A percentile compares a stretch with the other conserved stretches of the same genome.
Evolutionary conservation across 2,329 filamentous ascomycete genomes (phyloP).

Genomic region (Nakataea oryzae): DNA sequence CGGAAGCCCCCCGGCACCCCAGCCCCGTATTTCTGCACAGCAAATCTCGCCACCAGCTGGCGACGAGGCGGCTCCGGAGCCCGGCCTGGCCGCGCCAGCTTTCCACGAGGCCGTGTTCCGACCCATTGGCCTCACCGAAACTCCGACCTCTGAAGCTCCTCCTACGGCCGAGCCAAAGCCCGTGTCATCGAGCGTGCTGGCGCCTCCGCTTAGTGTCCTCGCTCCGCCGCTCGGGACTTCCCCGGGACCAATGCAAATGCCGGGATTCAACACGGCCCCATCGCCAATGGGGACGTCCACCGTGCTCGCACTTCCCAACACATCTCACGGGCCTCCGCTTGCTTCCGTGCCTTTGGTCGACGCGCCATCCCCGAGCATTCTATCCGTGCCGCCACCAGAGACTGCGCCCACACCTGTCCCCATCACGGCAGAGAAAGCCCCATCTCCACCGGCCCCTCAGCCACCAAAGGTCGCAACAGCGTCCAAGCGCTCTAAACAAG

Average conservation of each 20-base stretch:
- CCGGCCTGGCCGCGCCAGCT: slow-evolving; percentile 1
- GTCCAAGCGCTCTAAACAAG: not conserved
- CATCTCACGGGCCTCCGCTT: slow-evolving; percentile 13
- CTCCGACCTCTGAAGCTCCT: not conserved
- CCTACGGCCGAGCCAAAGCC: not conserved
- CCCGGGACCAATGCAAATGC: slow-evolving; percentile 12
- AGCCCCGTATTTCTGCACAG: no score
- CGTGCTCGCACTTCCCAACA: slow-evolving; percentile 16
- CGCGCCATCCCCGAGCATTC: not conserved
- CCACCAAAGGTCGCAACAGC: not conserved
- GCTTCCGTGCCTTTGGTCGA: slow-evolving; percentile 8
- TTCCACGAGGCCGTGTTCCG: slow-evolving; percentile 8
- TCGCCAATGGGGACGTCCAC: slow-evolving; percentile 12
- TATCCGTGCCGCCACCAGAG: not conserved
- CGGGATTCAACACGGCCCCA: slow-evolving; percentile 9
- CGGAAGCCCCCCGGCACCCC: no score
- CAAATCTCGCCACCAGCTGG: no score
- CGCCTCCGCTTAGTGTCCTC: slow-evolving; percentile 11
- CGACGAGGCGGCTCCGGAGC: not conserved
- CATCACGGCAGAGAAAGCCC: not conserved
- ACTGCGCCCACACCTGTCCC: not conserved
- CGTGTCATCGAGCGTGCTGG: not conserved
- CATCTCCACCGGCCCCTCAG: not conserved
- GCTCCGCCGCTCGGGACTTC: slow-evolving; percentile 10
- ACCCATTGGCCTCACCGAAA: slow-evolving; percentile 5